Conservation (phyloP, 2,329 filamentous ascomycete genomes). For the Capronia coronata region DNA sequence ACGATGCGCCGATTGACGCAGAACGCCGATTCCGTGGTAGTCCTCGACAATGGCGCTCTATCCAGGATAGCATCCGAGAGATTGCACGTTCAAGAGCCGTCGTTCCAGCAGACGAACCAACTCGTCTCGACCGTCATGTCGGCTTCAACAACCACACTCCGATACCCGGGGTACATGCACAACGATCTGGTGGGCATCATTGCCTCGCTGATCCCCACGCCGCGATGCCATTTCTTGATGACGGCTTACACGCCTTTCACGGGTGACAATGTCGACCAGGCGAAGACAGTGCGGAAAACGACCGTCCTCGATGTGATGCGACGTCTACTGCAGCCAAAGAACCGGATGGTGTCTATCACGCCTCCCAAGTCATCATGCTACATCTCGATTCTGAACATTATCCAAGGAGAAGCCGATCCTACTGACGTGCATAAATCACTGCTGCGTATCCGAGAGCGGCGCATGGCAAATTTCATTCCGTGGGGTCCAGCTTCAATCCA, state of each 20-base stretch:
- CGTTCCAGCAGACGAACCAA: conserved; percentile 96
- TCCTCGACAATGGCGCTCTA: conserved; percentile 90
- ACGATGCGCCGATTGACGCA: conserved; percentile 86
- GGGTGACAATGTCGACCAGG: conserved; percentile 89
- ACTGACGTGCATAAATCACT: conserved; percentile 98
- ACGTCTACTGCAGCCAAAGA: conserved; percentile 90
- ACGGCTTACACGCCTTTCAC: conserved; percentile 98
- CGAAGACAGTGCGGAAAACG: conserved; percentile 95
- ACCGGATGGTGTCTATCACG: conserved; percentile 95
- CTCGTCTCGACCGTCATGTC: conserved; percentile 98
- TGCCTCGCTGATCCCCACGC: conserved; percentile 90
- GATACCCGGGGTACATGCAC: conserved; percentile 99
- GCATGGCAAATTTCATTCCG: conserved; percentile 91
- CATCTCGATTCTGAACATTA: conserved; percentile 97
- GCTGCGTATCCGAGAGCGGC: conserved; percentile 86
- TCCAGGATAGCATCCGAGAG: conserved; percentile 91
- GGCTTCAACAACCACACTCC: conserved; percentile 88
- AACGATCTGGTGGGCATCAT: conserved; percentile 97
- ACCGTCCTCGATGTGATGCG: conserved; percentile 98
- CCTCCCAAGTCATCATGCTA: conserved; percentile 97
- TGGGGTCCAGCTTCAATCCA: conserved; percentile 98
- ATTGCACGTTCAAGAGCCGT: conserved; percentile 89
- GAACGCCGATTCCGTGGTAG: conserved; percentile 92
- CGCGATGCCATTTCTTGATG: conserved; percentile 95
- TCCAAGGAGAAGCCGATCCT: conserved; percentile 95